Evolutionary conservation across 139 green algal species (phyloP), one percentile per base, ranked within the genome.

Genomic region (Chlamydomonas sp.): DNA sequence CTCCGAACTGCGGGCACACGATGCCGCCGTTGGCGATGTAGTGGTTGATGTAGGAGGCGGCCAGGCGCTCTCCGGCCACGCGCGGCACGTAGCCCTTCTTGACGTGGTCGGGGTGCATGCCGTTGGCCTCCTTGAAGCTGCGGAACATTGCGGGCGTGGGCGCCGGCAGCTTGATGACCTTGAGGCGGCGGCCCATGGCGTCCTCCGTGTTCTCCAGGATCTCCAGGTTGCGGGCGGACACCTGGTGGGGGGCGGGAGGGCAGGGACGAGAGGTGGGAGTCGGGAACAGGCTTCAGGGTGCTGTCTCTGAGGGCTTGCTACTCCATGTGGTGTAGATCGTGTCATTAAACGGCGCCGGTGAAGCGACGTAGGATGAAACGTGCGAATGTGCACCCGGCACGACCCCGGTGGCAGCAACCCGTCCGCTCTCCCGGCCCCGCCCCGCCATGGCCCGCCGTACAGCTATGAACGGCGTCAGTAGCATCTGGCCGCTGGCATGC

Each of bases 21-120:
- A 92, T 92, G 72, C 91, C 93, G 58, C 93, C 95, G 62, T 97
- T 97, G 59, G 93, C 93, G 61, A 93, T 86, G 89, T 96, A 97
- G 89, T 97, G 96, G 92, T 97, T 97, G 90, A 97, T 94, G 93
- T 97, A 97, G n/a, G 91, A 94, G 84, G 89, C 93, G 20, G 91
- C 86, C 75, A 96, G 89, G 63, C 91, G 89, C 77, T 93, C 93
- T 7, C 85, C 89, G 69, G 93, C 76, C 20, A 93, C 78, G 79
- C 93, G 90, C 0, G 94, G 91, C 61, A 91, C 90, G 79, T 95
- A 96, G 14, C 94, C 94, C 89, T 92, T 91, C 80, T 92, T 86
- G 73, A 94, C 91, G 91, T 95, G 91, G 66, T 94, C 93, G n/a
- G 90, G 80, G 92, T 96, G 92, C 84, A 89, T 9, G 8, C 18